Base-by-base conservation (phyloP, 2,329 filamentous ascomycete genomes). In the Verticillium nonalfalfae region DNA sequence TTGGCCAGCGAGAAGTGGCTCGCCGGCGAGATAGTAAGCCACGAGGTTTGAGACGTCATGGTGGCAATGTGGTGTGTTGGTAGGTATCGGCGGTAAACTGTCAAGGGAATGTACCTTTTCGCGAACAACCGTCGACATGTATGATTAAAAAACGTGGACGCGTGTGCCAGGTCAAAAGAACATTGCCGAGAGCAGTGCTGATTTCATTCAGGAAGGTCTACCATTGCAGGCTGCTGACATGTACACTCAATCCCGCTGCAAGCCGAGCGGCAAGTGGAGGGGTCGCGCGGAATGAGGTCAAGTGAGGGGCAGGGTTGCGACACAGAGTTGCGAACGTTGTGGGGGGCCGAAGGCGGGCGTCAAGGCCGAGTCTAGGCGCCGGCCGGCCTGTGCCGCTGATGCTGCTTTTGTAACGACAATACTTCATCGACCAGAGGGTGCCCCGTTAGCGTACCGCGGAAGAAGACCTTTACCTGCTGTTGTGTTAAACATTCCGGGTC, bases 1-100 rank as follows among this genome's bases (percentile, higher is more conserved):
- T 95, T 95, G 69, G 88, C 85, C 59, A 94, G 77, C 9, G 90
- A 91, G 75, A 93, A 93, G 68, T 73, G 74, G 54, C 69, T 73
- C 4, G 71, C 68, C n/a, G 73, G 68, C n/a, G 72, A 65, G 18
- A 78, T 67, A 9, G 67, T 58, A 6, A 73, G 61, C 72, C 72
- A 73, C 40, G 71, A 73, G 55, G 60, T 62, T 62, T 31, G 31
- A 34, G 58, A 50, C 59, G 56, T 31, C 33, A 34, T 55, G 45
- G 18, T 50, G n/a, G 2, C 13, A 4, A 52, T 52, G 45, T 45
- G 15, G 18, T n/a, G 39, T 45, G 7, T 1, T 31, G 26, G 26
- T 31, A 31, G 26, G 26, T 31, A 31, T 31, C 26, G 26, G 26
- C 26, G 26, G 26, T 31, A 45, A 45, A 14, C 2, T 7, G 15